Percentiles rank a stretch among this genome's conserved stretches.
phyloP scores from a whole-genome alignment of 148 eudicot species.

The Rhododendron molle region DNA sequence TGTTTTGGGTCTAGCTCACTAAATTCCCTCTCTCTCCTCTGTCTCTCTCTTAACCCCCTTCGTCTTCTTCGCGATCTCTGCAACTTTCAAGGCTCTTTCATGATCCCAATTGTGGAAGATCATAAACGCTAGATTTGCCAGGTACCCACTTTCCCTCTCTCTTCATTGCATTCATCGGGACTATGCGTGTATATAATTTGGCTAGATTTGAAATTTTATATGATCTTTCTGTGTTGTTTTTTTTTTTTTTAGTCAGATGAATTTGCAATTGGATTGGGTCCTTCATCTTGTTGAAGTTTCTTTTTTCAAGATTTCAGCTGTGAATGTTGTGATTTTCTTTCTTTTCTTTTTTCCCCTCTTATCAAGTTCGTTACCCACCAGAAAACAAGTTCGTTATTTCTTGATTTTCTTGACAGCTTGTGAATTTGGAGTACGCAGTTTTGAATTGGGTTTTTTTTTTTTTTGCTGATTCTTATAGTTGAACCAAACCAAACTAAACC shows the following conservation, averaged over 20 bases:
- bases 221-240: neutral
- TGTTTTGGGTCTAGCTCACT: neutral
- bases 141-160: constrained; percentile 10
- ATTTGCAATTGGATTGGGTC: neutral
- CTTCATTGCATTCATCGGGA: neutral
- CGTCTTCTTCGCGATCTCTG: constrained; percentile 6
- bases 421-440: neutral
- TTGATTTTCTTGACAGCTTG: neutral
- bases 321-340: neutral
- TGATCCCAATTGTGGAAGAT: neutral
- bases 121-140: neutral
- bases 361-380: neutral
- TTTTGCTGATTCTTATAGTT: too few species aligned
- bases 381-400: neutral
- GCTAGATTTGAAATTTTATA: neutral
- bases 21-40: neutral
- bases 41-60: neutral
- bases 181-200: neutral
- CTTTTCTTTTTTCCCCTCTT: neutral
- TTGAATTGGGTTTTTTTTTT: neutral
- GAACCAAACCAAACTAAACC: too few species aligned
- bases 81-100: neutral
- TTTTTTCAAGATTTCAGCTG: neutral
- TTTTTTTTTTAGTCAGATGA: neutral
- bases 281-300: neutral